Conservation (phyloP, 257 asterid species). For the Fraxinus americana region DNA sequence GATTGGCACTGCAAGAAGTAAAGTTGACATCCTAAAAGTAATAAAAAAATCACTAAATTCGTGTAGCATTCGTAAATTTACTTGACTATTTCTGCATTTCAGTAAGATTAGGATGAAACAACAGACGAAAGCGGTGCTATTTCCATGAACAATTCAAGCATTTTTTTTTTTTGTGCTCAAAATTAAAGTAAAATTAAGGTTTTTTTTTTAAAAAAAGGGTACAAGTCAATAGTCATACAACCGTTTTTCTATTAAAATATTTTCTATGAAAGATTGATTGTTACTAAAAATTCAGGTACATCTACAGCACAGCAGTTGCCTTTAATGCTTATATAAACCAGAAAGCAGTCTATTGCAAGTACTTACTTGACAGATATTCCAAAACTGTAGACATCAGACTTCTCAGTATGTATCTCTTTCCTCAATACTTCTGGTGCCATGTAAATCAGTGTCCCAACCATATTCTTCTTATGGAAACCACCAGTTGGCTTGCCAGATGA, state of each 20-base stretch:
- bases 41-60: background rate
- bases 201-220: background rate
- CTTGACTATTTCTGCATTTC: too few species aligned
- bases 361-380: constrained; percentile 86
- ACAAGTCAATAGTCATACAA: constrained; percentile 3
- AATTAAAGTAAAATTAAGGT: too few species aligned
- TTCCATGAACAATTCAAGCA: background rate
- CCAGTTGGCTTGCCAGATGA: constrained; percentile 97
- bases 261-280: constrained; percentile 10
- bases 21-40: background rate
- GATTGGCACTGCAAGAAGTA: background rate
- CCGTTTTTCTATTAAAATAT: background rate
- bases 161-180: too few species aligned
- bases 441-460: constrained; percentile 97
- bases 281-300: background rate
- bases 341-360: constrained; percentile 22
- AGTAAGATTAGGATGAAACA: background rate
- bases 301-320: constrained; percentile 2
- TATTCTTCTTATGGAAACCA: constrained; percentile 91
- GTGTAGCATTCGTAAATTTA: background rate
- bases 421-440: constrained; percentile 97
- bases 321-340: constrained; percentile 6
- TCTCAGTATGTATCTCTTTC: constrained; percentile 86
- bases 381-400: constrained; percentile 94
- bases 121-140: constrained; percentile 2